A percentile compares a stretch with the other conserved stretches of the same genome.
These are phyloP conservation scores for Angomonas desouzai DNA, from an alignment of 208 protist genomes.

Conservation along the genomic window DNA sequence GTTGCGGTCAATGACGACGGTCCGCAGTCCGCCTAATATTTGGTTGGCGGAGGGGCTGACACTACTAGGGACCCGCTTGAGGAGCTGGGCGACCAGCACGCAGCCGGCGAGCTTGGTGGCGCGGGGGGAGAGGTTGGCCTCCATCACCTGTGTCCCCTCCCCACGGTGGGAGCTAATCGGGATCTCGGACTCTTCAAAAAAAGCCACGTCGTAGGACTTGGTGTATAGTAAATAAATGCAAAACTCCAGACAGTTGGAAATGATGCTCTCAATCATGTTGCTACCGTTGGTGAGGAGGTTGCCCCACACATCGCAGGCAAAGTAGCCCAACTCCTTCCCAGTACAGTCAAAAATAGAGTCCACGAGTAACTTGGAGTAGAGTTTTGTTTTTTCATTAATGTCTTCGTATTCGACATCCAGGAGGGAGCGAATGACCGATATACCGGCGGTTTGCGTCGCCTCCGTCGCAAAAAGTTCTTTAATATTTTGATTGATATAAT, in stretches of 20 bases:
- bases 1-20: constrained; percentile 41
- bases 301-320: constrained; percentile 78
- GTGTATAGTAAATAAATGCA: constrained; percentile 48
- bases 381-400: constrained; percentile 63
- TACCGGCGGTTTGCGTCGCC: constrained; percentile 56
- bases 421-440: constrained; percentile 61
- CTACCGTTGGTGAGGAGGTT: constrained; percentile 66
- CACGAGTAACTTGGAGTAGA: constrained; percentile 69
- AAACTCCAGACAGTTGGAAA: constrained; percentile 53
- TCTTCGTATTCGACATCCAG: constrained; percentile 79
- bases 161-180: background rate
- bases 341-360: constrained; percentile 46
- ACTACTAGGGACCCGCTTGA: constrained; percentile 57
- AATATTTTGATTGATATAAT: constrained; percentile 77
- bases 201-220: constrained; percentile 28
- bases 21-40: constrained; percentile 61
- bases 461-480: constrained; percentile 57
- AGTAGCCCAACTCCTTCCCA: constrained; percentile 31
- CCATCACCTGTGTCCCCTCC: background rate
- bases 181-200: constrained; percentile 20
- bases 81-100: constrained; percentile 71
- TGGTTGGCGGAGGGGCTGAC: constrained; percentile 42
- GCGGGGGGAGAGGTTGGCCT: constrained; percentile 21
- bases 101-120: constrained; percentile 62
- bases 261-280: constrained; percentile 70